Evolutionary conservation across 148 eudicot species (phyloP).

Genomic region (Hydrangea macrophylla): DNA sequence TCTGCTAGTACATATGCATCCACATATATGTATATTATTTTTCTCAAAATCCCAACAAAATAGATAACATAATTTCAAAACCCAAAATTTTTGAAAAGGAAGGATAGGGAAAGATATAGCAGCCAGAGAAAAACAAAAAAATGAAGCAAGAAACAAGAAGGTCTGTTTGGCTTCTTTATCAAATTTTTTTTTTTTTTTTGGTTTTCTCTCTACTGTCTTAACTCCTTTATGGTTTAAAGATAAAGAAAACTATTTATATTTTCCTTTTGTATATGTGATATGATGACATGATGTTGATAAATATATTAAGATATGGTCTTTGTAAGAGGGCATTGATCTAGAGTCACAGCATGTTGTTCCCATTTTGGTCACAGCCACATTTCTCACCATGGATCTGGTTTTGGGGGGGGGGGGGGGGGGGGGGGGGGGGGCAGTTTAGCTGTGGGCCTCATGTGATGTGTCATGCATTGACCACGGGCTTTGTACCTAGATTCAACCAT

Average conservation of each 20-base stretch:
- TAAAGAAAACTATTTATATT: constrained; percentile 8
- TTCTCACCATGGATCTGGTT: constrained; percentile 13
- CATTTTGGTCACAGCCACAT: constrained; percentile 22
- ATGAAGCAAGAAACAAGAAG: constrained; percentile 18
- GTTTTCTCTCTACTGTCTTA: neutral
- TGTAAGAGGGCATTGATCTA: neutral
- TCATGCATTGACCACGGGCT: neutral
- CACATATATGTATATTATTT: too few relatives aligned
- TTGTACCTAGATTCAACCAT: too few relatives aligned
- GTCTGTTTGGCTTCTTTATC: constrained; percentile 13
- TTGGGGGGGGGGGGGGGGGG: neutral
- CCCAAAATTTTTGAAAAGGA: neutral
- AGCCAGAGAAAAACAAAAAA: constrained; percentile 15
- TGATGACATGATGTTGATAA: constrained; percentile 36
- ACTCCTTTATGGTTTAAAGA: neutral
- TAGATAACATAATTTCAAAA: neutral
- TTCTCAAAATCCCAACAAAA: neutral
- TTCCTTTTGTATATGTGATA: neutral
- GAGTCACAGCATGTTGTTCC: constrained; percentile 7
- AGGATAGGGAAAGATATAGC: neutral
- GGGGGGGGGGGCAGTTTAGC: neutral
- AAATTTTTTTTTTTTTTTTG: neutral
- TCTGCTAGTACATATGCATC: neutral
- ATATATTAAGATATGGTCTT: constrained; percentile 10
- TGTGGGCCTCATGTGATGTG: constrained; percentile 21